Conservation (phyloP, 2,329 filamentous ascomycete species). For the Epichloe baconii region DNA sequence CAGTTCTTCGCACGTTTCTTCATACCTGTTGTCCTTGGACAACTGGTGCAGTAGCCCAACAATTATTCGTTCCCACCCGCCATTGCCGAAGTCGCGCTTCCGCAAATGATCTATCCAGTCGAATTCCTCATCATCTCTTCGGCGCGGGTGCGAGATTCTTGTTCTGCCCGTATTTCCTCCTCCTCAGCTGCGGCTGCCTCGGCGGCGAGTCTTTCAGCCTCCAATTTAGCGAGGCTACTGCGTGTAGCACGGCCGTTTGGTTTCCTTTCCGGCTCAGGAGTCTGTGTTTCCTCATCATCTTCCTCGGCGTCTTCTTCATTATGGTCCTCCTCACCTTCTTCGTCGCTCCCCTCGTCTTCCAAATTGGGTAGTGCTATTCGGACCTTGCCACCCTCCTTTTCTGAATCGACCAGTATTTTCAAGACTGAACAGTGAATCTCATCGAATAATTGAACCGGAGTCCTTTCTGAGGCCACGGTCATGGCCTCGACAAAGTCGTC, state of each 20-base stretch:
- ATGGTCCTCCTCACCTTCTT: slow-evolving; percentile 47
- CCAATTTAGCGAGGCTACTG: slow-evolving; percentile 72
- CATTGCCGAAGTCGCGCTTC: slow-evolving; percentile 72
- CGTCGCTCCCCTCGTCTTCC: slow-evolving; percentile 57
- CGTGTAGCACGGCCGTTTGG: slow-evolving; percentile 61
- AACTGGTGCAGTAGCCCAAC: slow-evolving; percentile 77
- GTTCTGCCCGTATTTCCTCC: slow-evolving; percentile 30
- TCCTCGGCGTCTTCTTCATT: slow-evolving; percentile 40
- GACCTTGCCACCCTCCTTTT: slow-evolving; percentile 64
- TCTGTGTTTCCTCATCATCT: slow-evolving; percentile 38
- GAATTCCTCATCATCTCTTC: slow-evolving; percentile 62
- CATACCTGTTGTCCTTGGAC: slow-evolving; percentile 58
- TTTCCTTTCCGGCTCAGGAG: slow-evolving; percentile 59
- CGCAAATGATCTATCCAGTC: slow-evolving; percentile 78
- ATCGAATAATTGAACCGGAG: slow-evolving; percentile 71
- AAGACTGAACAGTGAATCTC: slow-evolving; percentile 87
- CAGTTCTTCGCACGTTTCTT: slow-evolving; percentile 64
- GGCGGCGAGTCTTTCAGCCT: slow-evolving; percentile 54
- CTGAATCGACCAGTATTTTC: slow-evolving; percentile 69
- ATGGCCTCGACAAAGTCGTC: slow-evolving; percentile 91
- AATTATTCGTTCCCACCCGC: slow-evolving; percentile 84
- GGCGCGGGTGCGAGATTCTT: slow-evolving; percentile 50
- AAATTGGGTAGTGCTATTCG: slow-evolving; percentile 67
- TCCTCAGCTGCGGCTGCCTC: slow-evolving; percentile 43
- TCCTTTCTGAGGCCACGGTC: slow-evolving; percentile 58